A percentile compares a stretch with the other conserved stretches of the same genome.
Conservation (phyloP, 768 basidiomycete genomes). For the Trichaptum fuscoviolaceum region DNA sequence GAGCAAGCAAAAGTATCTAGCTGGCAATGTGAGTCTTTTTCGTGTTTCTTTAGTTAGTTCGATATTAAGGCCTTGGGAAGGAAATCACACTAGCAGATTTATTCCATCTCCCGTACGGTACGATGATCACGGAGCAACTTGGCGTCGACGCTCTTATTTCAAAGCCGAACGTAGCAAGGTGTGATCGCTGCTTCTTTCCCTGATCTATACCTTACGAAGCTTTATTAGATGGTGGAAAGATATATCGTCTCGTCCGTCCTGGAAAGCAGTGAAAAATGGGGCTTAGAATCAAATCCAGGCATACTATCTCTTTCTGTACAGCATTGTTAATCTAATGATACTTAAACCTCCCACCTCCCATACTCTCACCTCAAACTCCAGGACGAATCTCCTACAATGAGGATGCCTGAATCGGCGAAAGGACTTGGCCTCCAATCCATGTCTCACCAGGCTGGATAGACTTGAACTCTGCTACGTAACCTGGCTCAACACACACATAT, state of each 20-base stretch:
- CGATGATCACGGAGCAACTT: slow-evolving; percentile 15
- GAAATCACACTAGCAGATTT: slow-evolving; percentile 52
- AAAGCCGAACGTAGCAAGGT: background rate
- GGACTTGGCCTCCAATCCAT: slow-evolving; percentile 69
- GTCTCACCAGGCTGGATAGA: slow-evolving; percentile 54
- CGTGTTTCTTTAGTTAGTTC: background rate
- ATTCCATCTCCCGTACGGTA: slow-evolving; percentile 47
- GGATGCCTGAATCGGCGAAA: background rate
- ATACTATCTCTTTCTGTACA: background rate
- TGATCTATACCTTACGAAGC: background rate
- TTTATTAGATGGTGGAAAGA: slow-evolving; percentile 46
- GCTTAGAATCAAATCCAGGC: background rate
- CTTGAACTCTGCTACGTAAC: slow-evolving; percentile 71
- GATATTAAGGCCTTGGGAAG: slow-evolving; percentile 15
- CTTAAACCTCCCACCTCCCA: too few relatives aligned
- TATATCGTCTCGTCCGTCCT: slow-evolving; percentile 39
- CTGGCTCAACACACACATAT: slow-evolving; percentile 91
- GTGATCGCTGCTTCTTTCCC: background rate
- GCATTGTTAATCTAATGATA: background rate
- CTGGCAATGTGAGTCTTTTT: slow-evolving; percentile 9
- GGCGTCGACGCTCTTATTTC: background rate
- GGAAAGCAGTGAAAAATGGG: slow-evolving; percentile 41
- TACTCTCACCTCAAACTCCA: too few relatives aligned
- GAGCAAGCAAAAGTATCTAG: slow-evolving; percentile 13
- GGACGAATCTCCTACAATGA: background rate